Conservation (phyloP, 768 basidiomycete species). For the Glaciozyma antarctica region DNA sequence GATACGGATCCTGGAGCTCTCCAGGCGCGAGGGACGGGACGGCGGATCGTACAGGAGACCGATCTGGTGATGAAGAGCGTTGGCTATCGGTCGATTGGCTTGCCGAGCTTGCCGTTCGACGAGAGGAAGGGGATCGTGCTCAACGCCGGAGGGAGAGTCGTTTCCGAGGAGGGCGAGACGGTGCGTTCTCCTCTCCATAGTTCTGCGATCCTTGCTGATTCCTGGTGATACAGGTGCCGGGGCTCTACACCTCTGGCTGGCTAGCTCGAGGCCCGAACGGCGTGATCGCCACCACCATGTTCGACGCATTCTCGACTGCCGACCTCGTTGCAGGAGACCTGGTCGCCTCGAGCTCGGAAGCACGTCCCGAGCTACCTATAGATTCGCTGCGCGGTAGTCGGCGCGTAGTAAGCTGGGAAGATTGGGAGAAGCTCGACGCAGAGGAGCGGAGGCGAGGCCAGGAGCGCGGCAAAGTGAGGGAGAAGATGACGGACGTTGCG, state of each 20-base stretch:
- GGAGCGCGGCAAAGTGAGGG: constrained; percentile 39
- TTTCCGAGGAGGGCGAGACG: constrained; percentile 36
- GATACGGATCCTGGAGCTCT: constrained; percentile 45
- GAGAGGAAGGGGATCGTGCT: constrained; percentile 43
- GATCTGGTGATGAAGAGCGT: constrained; percentile 78
- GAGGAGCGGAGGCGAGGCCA: constrained; percentile 60
- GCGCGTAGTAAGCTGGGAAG: constrained; percentile 53
- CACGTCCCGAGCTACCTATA: constrained; percentile 47
- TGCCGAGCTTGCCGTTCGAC: constrained; percentile 40
- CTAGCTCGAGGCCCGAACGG: constrained; percentile 81
- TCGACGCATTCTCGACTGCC: constrained; percentile 73
- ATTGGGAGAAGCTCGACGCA: constrained; percentile 64
- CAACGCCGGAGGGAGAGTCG: constrained; percentile 41
- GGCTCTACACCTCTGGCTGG: constrained; percentile 91
- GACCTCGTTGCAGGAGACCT: constrained; percentile 60
- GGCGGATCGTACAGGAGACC: constrained; percentile 50
- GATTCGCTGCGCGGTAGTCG: constrained; percentile 41
- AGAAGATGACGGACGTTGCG: constrained; percentile 41
- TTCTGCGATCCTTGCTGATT: constrained; percentile 46
- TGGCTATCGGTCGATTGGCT: constrained; percentile 53
- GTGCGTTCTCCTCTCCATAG: constrained; percentile 48
- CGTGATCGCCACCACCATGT: constrained; percentile 86
- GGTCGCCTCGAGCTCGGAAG: constrained; percentile 27
- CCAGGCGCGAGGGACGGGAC: constrained; percentile 45
- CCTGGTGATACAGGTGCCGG: constrained; percentile 37